phyloP scores from a whole-genome alignment of 2,329 filamentous ascomycete genomes.

The Clonostachys rosea region DNA sequence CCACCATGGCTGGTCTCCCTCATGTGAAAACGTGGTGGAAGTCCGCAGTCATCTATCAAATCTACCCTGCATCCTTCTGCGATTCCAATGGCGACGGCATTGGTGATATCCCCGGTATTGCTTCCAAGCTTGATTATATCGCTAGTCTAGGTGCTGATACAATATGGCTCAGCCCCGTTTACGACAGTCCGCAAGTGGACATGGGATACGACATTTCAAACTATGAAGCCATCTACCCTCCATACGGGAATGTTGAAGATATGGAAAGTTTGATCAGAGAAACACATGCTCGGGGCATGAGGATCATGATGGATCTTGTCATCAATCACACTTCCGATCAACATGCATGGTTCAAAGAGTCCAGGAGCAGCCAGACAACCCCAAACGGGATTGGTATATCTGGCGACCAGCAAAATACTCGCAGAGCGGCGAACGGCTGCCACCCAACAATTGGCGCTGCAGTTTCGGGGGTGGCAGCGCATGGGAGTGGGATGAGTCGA shows the following conservation, averaged over 20 bases:
- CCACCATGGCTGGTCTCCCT: no score
- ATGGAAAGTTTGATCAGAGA: conserved; percentile 57
- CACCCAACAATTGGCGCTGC: conserved; percentile 72
- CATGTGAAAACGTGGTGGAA: conserved; percentile 43
- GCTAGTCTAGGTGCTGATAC: conserved; percentile 56
- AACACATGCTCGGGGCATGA: conserved; percentile 60
- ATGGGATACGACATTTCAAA: conserved; percentile 70
- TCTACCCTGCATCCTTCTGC: conserved; percentile 54
- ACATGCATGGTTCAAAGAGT: conserved; percentile 68
- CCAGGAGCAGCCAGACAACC: conserved; percentile 53
- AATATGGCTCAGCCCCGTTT: conserved; percentile 65
- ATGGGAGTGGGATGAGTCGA: conserved; percentile 70
- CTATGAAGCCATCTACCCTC: conserved; percentile 60
- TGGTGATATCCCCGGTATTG: conserved; percentile 60
- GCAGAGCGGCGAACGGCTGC: conserved; percentile 54
- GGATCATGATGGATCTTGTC: conserved; percentile 69
- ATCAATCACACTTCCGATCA: conserved; percentile 74
- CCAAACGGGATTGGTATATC: conserved; percentile 68
- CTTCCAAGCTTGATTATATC: conserved; percentile 57
- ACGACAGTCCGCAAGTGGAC: conserved; percentile 59
- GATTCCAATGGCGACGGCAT: conserved; percentile 54
- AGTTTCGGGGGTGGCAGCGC: conserved; percentile 53
- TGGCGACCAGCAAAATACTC: conserved; percentile 48
- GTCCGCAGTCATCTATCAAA: conserved; percentile 52
- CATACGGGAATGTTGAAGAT: conserved; percentile 64